A percentile compares a stretch with the other conserved stretches of the same genome.
Conservation (phyloP, 106 monocot species). For the Xerophyta viscosa region DNA sequence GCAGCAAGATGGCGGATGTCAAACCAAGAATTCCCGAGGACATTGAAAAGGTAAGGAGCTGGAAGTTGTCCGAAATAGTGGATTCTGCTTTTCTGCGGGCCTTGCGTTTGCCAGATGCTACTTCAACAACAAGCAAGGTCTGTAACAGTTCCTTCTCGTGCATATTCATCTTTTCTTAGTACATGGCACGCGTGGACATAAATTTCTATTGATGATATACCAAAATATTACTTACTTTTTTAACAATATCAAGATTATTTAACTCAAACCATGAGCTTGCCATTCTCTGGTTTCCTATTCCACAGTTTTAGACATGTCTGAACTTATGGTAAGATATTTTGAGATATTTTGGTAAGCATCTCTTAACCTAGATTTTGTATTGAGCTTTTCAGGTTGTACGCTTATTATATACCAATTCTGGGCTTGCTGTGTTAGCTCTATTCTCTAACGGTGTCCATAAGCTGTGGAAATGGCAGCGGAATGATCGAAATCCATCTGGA, state of each 20-base stretch:
- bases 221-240: too few species aligned
- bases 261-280: too few species aligned
- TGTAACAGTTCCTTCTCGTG: too few species aligned
- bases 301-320: too few species aligned
- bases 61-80: constrained; percentile 87
- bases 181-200: too few species aligned
- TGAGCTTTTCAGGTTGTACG: constrained; percentile 29
- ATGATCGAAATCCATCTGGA: constrained; percentile 37
- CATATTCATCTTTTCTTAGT: too few species aligned
- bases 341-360: too few species aligned
- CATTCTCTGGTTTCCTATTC: too few species aligned
- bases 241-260: too few species aligned
- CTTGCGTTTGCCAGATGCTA: constrained; percentile 63
- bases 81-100: constrained; percentile 74
- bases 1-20: constrained; percentile 45
- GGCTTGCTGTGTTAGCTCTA: constrained; percentile 48
- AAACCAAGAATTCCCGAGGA: constrained; percentile 86
- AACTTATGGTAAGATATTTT: too few species aligned
- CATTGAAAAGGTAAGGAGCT: constrained; percentile 66
- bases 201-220: too few species aligned
- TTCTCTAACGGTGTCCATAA: constrained; percentile 54
- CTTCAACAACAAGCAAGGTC: constrained; percentile 63
- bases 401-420: constrained; percentile 60
- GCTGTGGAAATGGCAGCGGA: constrained; percentile 68
- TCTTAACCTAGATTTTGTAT: neutral